A percentile compares a stretch with the other conserved stretches of the same genome.
Evolutionary conservation across 2,329 filamentous ascomycete species (phyloP).

Genomic region (Talaromyces sp.): DNA sequence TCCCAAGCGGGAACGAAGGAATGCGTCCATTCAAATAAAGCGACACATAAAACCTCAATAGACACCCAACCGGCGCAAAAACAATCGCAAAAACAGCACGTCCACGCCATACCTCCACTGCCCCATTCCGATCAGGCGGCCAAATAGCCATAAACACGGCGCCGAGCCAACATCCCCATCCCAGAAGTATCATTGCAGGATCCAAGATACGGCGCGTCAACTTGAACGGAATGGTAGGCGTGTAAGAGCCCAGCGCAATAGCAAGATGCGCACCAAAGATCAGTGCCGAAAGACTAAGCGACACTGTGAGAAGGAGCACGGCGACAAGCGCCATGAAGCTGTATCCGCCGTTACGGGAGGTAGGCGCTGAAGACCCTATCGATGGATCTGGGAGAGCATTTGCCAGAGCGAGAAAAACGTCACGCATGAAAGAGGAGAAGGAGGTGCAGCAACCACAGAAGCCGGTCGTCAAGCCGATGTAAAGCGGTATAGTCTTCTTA

Average conservation of each 20-base stretch:
- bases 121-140: slow-evolving; percentile 61
- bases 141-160: slow-evolving; percentile 72
- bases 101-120: slow-evolving; percentile 69
- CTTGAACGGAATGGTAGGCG: slow-evolving; percentile 62
- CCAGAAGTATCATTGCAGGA: slow-evolving; percentile 64
- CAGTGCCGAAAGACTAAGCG: slow-evolving; percentile 70
- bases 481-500: slow-evolving; percentile 87
- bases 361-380: slow-evolving; percentile 31
- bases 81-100: slow-evolving; percentile 74
- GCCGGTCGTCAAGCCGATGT: slow-evolving; percentile 81
- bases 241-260: slow-evolving; percentile 59
- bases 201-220: slow-evolving; percentile 66
- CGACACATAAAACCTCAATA: slow-evolving; percentile 74
- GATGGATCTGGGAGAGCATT: slow-evolving; percentile 67
- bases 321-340: slow-evolving; percentile 80
- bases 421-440: slow-evolving; percentile 83
- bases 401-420: slow-evolving; percentile 75
- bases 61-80: slow-evolving; percentile 79
- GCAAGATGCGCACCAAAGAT: slow-evolving; percentile 76
- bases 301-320: slow-evolving; percentile 71
- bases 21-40: slow-evolving; percentile 69
- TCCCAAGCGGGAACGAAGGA: slow-evolving; percentile 77
- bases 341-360: slow-evolving; percentile 70
- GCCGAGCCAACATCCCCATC: slow-evolving; percentile 75
- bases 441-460: slow-evolving; percentile 90